These are phyloP conservation scores for Physcomitrellopsis africana DNA, from an alignment of 225 moss, liverwort and hornwort species.

Conservation along the genomic window DNA sequence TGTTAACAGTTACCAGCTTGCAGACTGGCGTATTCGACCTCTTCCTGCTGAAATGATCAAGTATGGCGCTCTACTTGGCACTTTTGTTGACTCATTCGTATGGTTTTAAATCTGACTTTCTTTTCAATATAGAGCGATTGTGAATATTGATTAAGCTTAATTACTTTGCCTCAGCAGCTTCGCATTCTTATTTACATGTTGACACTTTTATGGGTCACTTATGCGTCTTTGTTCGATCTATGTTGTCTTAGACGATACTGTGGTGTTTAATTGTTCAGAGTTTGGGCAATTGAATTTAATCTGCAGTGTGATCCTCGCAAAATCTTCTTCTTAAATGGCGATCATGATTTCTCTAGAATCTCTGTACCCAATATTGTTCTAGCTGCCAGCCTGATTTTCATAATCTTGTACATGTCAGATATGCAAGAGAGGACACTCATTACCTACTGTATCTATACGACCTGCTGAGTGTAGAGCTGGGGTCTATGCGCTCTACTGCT, in stretches of 20 bases:
- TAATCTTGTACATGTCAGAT: conserved; percentile 52
- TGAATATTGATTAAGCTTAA: conserved; percentile 1
- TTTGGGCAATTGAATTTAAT: conserved; percentile 7
- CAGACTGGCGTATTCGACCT: conserved; percentile 98
- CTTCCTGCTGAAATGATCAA: conserved; percentile 88
- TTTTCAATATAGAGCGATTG: not conserved
- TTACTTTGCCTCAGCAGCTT: conserved; percentile 13
- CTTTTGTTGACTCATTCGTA: conserved; percentile 10
- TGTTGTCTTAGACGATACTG: conserved; percentile 7
- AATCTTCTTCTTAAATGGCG: not conserved
- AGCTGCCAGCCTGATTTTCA: conserved; percentile 30
- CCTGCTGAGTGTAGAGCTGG: conserved; percentile 68
- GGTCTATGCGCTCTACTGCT: conserved; percentile 40
- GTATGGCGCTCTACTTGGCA: conserved; percentile 45
- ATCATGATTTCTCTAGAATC: not conserved
- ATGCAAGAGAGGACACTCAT: conserved; percentile 97
- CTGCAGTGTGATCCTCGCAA: not conserved
- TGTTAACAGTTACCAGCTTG: conserved; percentile 85
- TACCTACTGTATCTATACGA: conserved; percentile 85
- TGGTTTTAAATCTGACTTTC: conserved; percentile 22
- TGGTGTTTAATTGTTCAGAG: conserved; percentile 6
- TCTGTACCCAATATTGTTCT: conserved; percentile 14
- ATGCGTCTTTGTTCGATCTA: not conserved
- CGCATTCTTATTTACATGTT: not conserved
- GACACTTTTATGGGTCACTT: conserved; percentile 1